Percentiles rank a stretch among this genome's conserved stretches.
phyloP scores from a whole-genome alignment of 2,329 filamentous ascomycete genomes.

The Penicillium polonicum region DNA sequence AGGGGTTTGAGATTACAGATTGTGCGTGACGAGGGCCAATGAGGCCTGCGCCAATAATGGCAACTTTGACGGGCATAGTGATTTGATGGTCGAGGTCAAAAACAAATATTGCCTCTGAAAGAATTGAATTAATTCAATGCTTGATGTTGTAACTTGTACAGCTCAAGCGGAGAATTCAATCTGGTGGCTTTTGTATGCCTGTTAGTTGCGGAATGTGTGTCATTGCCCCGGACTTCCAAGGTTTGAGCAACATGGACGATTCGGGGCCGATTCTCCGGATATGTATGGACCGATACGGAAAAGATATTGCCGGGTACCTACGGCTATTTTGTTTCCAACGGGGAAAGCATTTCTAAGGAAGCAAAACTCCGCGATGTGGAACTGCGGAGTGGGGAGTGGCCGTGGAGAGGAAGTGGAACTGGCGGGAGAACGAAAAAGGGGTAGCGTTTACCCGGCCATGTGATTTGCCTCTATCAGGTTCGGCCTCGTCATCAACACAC shows the following conservation, averaged over 20 bases:
- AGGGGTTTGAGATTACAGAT: constrained; percentile 42
- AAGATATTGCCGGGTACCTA: constrained; percentile 4
- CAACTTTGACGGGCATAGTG: constrained; percentile 35
- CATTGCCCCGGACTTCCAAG: background rate
- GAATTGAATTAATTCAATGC: background rate
- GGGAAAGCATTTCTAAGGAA: background rate
- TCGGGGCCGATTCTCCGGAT: constrained; percentile 1
- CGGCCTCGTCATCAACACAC: background rate
- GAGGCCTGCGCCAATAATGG: constrained; percentile 50
- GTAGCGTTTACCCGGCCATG: constrained; percentile 14
- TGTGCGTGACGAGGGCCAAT: constrained; percentile 54
- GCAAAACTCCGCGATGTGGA: background rate
- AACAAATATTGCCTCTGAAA: background rate
- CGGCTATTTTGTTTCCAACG: background rate
- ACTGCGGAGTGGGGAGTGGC: background rate
- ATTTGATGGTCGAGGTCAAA: background rate
- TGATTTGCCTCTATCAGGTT: constrained; percentile 1
- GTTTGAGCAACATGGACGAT: background rate
- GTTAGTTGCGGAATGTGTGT: background rate
- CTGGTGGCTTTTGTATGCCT: background rate
- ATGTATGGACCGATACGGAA: background rate
- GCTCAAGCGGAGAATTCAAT: background rate
- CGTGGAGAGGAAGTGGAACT: constrained; percentile 4
- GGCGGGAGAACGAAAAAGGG: constrained; percentile 13
- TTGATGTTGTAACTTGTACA: background rate